Conservation (phyloP, 2,329 filamentous ascomycete genomes). For the Fusarium protoensiforme region DNA sequence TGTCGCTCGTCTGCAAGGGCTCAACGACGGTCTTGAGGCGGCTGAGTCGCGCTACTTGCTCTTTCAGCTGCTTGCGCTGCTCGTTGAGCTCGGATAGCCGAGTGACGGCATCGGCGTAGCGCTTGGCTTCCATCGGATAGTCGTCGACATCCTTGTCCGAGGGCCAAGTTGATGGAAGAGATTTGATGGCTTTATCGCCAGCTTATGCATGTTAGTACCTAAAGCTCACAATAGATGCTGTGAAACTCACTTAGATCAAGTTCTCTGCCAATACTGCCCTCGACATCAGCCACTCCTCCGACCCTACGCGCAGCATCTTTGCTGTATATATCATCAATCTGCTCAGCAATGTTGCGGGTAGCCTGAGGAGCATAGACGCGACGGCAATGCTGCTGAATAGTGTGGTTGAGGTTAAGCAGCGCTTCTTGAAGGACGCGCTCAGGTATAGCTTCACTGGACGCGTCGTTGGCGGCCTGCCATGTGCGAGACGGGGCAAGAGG, state of each 20-base stretch:
- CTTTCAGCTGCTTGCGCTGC: slow-evolving; percentile 47
- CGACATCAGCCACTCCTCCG: slow-evolving; percentile 50
- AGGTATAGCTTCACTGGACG: slow-evolving; percentile 54
- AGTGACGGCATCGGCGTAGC: slow-evolving; percentile 62
- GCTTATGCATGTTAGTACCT: slow-evolving; percentile 44
- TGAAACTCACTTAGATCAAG: slow-evolving; percentile 57
- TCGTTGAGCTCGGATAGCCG: slow-evolving; percentile 62
- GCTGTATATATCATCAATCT: slow-evolving; percentile 75
- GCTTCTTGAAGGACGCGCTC: slow-evolving; percentile 66
- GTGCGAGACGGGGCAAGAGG: slow-evolving; percentile 65
- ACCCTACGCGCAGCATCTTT: slow-evolving; percentile 55
- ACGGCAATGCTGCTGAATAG: slow-evolving; percentile 72
- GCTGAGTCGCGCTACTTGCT: slow-evolving; percentile 59
- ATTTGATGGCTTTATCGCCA: slow-evolving; percentile 55
- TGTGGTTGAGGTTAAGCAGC: slow-evolving; percentile 68
- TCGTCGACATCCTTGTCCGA: slow-evolving; percentile 49
- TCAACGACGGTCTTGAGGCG: slow-evolving; percentile 62
- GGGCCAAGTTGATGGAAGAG: slow-evolving; percentile 61
- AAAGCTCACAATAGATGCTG: rapidly evolving
- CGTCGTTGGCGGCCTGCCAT: slow-evolving; percentile 62
- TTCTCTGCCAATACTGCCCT: slow-evolving; percentile 50
- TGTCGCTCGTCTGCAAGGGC: slow-evolving; percentile 48
- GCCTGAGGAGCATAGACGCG: slow-evolving; percentile 75
- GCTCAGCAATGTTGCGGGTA: slow-evolving; percentile 77
- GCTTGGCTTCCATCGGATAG: slow-evolving; percentile 59